Evolutionary conservation across 805 yeast genomes (phyloP).

Genomic region (Metschnikowia kofuensis): DNA sequence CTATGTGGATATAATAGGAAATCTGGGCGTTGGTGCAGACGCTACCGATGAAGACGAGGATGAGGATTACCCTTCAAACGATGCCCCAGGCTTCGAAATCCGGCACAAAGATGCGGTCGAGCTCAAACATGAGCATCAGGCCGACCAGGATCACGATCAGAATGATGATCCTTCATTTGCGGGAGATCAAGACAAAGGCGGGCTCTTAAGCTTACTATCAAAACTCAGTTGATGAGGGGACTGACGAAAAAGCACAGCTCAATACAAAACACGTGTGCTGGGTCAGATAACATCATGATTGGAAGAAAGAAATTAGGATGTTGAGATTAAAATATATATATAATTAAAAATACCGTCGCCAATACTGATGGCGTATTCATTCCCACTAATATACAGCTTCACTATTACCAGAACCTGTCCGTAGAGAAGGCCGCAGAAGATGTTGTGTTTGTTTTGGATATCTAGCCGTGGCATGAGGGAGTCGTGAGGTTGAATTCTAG

Average conservation of each 20-base stretch:
- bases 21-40: slow-evolving; percentile 16
- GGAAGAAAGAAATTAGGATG: too few species aligned
- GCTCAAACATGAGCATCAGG: slow-evolving; percentile 23
- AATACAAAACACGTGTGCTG: background rate
- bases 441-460: too few species aligned
- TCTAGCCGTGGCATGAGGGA: too few species aligned
- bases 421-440: background rate
- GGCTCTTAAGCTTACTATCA: slow-evolving; percentile 17
- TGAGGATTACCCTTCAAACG: slow-evolving; percentile 8
- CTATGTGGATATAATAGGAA: slow-evolving; percentile 14
- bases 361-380: too few species aligned
- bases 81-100: slow-evolving; percentile 14
- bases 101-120: slow-evolving; percentile 34
- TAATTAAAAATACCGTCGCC: too few species aligned
- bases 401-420: too few species aligned
- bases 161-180: background rate
- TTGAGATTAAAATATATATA: too few species aligned
- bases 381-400: too few species aligned
- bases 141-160: slow-evolving; percentile 8
- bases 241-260: background rate
- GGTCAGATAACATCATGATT: too few species aligned
- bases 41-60: slow-evolving; percentile 14
- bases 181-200: slow-evolving; percentile 7
- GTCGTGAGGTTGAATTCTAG: background rate
- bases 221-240: slow-evolving; percentile 8